Evolutionary conservation across 208 protist genomes (phyloP), one percentile per base, ranked within the genome.

Genomic region (Vickermania ingenoplastis): DNA sequence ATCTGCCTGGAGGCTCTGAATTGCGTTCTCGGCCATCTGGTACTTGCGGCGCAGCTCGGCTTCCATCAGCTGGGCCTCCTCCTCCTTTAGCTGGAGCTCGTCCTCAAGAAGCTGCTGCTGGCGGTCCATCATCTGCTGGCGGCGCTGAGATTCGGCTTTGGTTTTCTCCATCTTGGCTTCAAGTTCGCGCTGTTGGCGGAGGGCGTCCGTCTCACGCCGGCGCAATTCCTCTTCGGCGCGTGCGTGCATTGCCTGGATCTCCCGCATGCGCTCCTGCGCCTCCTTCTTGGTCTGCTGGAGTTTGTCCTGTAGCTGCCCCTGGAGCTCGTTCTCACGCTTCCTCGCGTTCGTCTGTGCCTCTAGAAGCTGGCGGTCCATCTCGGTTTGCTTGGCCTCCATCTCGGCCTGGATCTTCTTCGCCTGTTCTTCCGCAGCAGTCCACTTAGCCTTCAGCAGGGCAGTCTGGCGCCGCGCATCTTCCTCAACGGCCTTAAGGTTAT

Each of bases 361-460:
- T 22, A 71, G 57, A 41, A 91, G 25, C 51, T 74, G 77, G 25
- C 59, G 57, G 50, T 80, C 72, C 41, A 83, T 69, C 62, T 91
- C 79, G 1, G 53, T 56, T 65, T 91, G 78, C 58, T 77, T 71
- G 17, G 54, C 64, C n/a, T 68, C 70, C 54, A 71, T 59, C 63
- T 82, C 75, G 0, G 60, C 58, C 59, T 87, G 74, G 52, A 85
- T 52, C 53, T 53, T 57, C 0, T 66, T 64, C 22, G 65, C 69
- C 69, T 77, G 41, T 28, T 61, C 41, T 53, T 91, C 80, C 1
- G 77, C 72, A 0, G 83, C 75, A 7, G 52, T 45, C 66, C 74
- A 82, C 54, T 77, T 75, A 21, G 53, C 65, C 36, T 71, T 54
- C 64, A 91, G 67, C 63, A 76, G 75, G 23, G 72, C 69, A 49